Evolutionary conservation across 345 rosid species (phyloP).

Genomic region (Bretschneidera sinensis): DNA sequence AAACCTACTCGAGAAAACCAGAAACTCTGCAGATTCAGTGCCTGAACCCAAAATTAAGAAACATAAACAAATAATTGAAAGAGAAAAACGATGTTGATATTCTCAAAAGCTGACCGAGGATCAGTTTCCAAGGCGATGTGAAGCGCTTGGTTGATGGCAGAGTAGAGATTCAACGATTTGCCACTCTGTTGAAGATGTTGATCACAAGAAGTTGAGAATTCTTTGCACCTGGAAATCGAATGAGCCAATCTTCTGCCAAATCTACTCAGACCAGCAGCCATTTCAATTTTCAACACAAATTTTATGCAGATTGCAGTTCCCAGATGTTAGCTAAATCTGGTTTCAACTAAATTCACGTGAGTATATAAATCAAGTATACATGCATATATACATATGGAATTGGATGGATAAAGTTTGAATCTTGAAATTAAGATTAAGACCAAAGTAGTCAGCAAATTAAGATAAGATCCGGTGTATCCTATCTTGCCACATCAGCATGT

Average conservation of each 20-base stretch:
- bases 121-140: conserved; percentile 43
- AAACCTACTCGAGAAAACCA: no score
- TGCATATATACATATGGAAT: no score
- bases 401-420: no score
- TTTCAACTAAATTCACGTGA: no score
- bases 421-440: no score
- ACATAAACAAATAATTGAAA: not conserved
- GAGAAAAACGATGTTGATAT: not conserved
- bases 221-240: not conserved
- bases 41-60: not conserved
- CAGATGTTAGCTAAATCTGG: no score
- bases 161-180: conserved; percentile 35
- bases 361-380: no score
- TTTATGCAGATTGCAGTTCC: no score
- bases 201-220: conserved; percentile 11
- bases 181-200: not conserved
- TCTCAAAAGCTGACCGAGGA: conserved; percentile 35
- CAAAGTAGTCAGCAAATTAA: no score
- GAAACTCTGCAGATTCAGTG: no score
- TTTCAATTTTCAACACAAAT: not conserved
- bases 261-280: conserved; percentile 4
- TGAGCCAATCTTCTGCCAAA: not conserved
- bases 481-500: no score
- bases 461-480: no score
- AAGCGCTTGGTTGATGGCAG: conserved; percentile 47